These are phyloP conservation scores for Podospora pseudocomata DNA, from an alignment of 495 filamentous ascomycete species.

Conservation along the genomic window DNA sequence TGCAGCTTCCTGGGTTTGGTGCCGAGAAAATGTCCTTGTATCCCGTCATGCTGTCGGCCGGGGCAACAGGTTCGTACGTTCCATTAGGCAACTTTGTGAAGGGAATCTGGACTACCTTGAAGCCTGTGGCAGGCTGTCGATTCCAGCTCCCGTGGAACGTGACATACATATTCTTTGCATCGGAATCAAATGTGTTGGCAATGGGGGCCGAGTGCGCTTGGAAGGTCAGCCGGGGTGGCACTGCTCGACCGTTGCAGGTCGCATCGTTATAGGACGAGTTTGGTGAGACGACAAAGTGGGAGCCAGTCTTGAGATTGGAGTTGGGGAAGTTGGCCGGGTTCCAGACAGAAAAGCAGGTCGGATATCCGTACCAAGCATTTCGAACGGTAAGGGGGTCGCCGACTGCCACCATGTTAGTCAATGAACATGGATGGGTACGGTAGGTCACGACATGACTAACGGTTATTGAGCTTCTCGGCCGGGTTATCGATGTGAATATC, in stretches of 20 bases:
- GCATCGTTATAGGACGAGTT: slow-evolving; percentile 50
- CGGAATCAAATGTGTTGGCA: slow-evolving; percentile 46
- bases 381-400: slow-evolving; percentile 35
- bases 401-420: slow-evolving; percentile 19
- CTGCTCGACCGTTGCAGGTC: slow-evolving; percentile 42
- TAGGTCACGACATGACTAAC: slow-evolving; percentile 35
- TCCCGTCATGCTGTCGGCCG: slow-evolving; percentile 34
- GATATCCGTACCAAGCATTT: slow-evolving; percentile 59
- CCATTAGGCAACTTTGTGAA: slow-evolving; percentile 33
- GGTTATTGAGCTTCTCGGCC: slow-evolving; percentile 68
- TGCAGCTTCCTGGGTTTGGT: slow-evolving; percentile 35
- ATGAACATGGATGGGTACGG: neutral
- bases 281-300: slow-evolving; percentile 47
- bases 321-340: slow-evolving; percentile 43
- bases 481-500: slow-evolving; percentile 67
- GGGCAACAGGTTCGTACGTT: slow-evolving; percentile 38
- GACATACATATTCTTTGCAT: slow-evolving; percentile 54
- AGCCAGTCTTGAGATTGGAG: slow-evolving; percentile 44
- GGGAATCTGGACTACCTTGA: slow-evolving; percentile 41
- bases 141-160: slow-evolving; percentile 60
- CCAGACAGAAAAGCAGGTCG: slow-evolving; percentile 67
- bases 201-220: slow-evolving; percentile 58
- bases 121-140: slow-evolving; percentile 40
- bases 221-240: slow-evolving; percentile 50
- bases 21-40: slow-evolving; percentile 38